Conservation (phyloP, 176 grass and related monocot genomes). For the Rhynchospora pubera region DNA sequence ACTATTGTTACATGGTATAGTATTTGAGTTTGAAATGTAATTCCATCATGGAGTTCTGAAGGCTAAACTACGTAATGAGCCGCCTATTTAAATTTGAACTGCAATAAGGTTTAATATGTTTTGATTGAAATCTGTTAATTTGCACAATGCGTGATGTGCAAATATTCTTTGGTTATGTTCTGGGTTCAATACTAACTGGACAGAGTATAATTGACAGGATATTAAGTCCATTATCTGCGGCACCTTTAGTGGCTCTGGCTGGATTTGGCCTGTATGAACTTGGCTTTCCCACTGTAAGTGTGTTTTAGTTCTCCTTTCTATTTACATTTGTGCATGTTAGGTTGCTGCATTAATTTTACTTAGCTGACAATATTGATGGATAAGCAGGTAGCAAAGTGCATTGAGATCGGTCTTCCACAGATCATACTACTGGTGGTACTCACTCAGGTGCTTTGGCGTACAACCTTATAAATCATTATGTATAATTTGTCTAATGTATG, state of each 20-base stretch:
- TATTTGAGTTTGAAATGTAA: constrained; percentile 2
- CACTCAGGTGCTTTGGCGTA: constrained; percentile 51
- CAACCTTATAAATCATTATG: background rate
- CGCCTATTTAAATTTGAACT: background rate
- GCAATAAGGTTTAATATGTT: background rate
- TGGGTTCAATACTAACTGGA: constrained; percentile 6
- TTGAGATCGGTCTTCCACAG: constrained; percentile 86
- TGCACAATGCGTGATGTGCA: background rate
- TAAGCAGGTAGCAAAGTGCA: constrained; percentile 77
- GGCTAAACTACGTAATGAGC: background rate
- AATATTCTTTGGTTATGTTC: constrained; percentile 1
- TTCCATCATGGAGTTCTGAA: background rate
- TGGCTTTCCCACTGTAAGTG: constrained; percentile 71
- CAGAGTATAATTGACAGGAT: constrained; percentile 34
- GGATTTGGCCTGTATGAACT: constrained; percentile 87
- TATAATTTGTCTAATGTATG: background rate
- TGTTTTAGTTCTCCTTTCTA: background rate
- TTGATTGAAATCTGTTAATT: background rate
- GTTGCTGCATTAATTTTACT: background rate
- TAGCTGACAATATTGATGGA: background rate
- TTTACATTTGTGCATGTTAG: background rate
- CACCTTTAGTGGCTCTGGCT: constrained; percentile 58
- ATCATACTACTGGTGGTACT: constrained; percentile 60
- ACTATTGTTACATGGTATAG: background rate
- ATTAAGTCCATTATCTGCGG: constrained; percentile 69